Conservation (phyloP, 768 basidiomycete species). For the Tricholoma sp. region DNA sequence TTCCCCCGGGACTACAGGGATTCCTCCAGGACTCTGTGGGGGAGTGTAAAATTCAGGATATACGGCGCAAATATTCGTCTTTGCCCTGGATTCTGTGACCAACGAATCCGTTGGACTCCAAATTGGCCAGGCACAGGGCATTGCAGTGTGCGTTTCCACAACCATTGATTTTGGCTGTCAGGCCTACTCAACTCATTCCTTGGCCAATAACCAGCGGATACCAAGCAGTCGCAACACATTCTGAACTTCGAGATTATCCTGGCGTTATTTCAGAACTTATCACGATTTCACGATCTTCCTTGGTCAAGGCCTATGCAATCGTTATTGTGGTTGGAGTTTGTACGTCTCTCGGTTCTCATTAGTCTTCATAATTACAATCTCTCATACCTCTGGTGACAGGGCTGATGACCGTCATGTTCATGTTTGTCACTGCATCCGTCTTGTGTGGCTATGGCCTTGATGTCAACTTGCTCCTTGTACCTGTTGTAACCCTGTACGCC, state of each 20-base stretch:
- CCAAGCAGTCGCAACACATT: background rate
- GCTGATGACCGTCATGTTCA: background rate
- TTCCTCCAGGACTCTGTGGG: no score
- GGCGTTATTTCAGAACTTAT: background rate
- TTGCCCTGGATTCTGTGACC: background rate
- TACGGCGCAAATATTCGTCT: background rate
- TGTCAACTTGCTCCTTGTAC: background rate
- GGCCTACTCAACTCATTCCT: background rate
- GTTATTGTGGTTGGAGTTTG: background rate
- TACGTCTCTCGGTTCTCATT: background rate
- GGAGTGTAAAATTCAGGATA: no score
- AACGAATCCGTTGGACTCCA: background rate
- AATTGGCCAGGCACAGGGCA: background rate
- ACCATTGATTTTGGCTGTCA: background rate
- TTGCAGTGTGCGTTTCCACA: background rate
- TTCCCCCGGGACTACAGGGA: no score
- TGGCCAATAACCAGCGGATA: background rate
- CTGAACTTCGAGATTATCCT: background rate
- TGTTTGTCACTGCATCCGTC: background rate
- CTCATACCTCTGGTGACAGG: background rate
- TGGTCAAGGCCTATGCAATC: background rate
- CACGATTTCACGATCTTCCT: background rate
- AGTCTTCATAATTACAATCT: background rate
- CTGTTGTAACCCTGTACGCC: background rate
- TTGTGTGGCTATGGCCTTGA: background rate